Evolutionary conservation across 2,329 filamentous ascomycete genomes (phyloP).

Genomic region (Pseudogymnoascus sp.): DNA sequence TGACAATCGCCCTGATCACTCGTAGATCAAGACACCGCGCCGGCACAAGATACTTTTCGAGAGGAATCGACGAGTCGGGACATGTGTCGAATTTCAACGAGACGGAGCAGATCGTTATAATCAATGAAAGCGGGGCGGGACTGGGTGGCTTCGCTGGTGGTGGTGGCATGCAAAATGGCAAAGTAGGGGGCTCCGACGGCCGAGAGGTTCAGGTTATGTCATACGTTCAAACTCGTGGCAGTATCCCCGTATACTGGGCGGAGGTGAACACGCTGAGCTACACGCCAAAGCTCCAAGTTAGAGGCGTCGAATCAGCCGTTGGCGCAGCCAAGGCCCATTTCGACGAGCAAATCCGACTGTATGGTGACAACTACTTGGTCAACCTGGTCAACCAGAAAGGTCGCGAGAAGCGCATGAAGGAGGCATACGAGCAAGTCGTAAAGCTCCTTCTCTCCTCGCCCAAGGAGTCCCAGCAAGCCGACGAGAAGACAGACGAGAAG

Average conservation of each 20-base stretch:
- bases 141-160: conserved; percentile 75
- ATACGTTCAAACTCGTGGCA: conserved; percentile 93
- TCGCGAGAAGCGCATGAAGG: conserved; percentile 80
- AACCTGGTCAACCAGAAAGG: conserved; percentile 97
- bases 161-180: conserved; percentile 66
- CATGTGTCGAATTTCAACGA: conserved; percentile 99
- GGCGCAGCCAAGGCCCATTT: conserved; percentile 81
- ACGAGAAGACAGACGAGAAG: conserved; percentile 65
- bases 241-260: conserved; percentile 91
- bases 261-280: conserved; percentile 93
- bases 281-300: conserved; percentile 80
- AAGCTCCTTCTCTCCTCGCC: conserved; percentile 64
- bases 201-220: conserved; percentile 83
- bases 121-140: conserved; percentile 72
- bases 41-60: conserved; percentile 90
- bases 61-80: conserved; percentile 86
- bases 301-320: conserved; percentile 71
- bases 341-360: conserved; percentile 83
- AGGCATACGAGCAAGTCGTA: conserved; percentile 88
- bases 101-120: conserved; percentile 83
- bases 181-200: conserved; percentile 48
- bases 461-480: conserved; percentile 55
- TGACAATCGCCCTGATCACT: conserved; percentile 84
- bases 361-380: conserved; percentile 94
- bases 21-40: conserved; percentile 79